Evolutionary conservation across 176 grass and related monocot species (phyloP).

Genomic region (Coix lacrymajobi): DNA sequence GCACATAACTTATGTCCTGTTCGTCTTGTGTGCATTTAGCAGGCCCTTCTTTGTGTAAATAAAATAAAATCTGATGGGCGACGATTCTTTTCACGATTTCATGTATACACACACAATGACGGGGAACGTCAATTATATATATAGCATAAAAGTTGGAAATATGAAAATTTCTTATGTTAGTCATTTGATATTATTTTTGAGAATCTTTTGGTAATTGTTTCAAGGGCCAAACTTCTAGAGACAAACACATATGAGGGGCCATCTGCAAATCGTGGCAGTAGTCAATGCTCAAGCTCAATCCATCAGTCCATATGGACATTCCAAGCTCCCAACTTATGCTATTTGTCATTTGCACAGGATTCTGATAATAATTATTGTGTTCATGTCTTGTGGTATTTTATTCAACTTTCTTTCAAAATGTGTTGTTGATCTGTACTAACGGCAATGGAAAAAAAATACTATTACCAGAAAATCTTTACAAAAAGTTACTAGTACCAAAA

Average conservation of each 20-base stretch:
- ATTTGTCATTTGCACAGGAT: too few species aligned
- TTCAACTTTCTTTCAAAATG: neutral
- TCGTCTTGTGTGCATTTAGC: slow-evolving; percentile 10
- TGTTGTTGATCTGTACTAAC: neutral
- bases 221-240: too few species aligned
- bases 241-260: too few species aligned
- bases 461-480: neutral
- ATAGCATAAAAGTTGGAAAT: neutral
- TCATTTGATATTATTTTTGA: neutral
- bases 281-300: neutral
- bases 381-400: neutral
- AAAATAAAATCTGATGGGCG: neutral
- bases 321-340: too few species aligned
- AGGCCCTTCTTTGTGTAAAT: neutral
- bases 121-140: neutral
- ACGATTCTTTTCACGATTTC: slow-evolving; percentile 3
- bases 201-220: too few species aligned
- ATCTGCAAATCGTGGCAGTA: too few species aligned
- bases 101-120: neutral
- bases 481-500: neutral
- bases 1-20: neutral
- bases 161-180: neutral
- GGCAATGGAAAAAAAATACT: neutral
- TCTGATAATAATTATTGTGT: neutral
- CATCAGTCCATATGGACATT: neutral